Base-by-base conservation (phyloP, 2,329 filamentous ascomycete species). In the Leptosphaerulina australis region DNA sequence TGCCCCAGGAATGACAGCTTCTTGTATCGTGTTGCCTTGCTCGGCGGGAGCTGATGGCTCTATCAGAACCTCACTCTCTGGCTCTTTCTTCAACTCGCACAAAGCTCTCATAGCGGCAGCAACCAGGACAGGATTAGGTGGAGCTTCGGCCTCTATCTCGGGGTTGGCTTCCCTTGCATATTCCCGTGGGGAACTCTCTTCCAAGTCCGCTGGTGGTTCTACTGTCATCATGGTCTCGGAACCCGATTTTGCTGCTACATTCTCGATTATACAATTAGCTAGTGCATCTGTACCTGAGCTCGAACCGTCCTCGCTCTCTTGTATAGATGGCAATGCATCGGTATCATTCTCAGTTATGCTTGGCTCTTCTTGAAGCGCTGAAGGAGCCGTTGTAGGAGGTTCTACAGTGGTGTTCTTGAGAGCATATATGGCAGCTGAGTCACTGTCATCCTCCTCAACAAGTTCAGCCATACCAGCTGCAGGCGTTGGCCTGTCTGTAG, bases 21-120 rank as follows among this genome's bases (percentile, higher is more conserved):
- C 41, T 8, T 17, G 35, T 12, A 6, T 6, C 12, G 31, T 7
- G 15, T n/a, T 28, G 1, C 26, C 31, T 20, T 36, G 18, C n/a
- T 41, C 36, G 8, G 41, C 20, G 4, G 21, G 7, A 4, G 14
- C 6, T 14, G 36, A 2, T 11, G 34, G 12, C 6, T 37, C 21
- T 20, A 11, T 10, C 5, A 10, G 9, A 2, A 10, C 11, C 14
- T 12, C 34, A 6, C 8, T n/a, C 3, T 17, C 18, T 18, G 41
- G 22, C 12, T 39, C 21, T 12, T 33, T 22, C 20, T 36, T 36
- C 12, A 31, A 43, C n/a, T 40, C 20, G n/a, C 36, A 41, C 9
- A 51, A 12, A 25, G 48, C 36, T 25, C 33, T 46, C 26, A 51
- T 2, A 3, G 48, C 48, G 2, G 41, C 48, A 24, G 41, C 37